phyloP scores from a whole-genome alignment of 2,329 filamentous ascomycete genomes.

The Sordariomycetes sp. region DNA sequence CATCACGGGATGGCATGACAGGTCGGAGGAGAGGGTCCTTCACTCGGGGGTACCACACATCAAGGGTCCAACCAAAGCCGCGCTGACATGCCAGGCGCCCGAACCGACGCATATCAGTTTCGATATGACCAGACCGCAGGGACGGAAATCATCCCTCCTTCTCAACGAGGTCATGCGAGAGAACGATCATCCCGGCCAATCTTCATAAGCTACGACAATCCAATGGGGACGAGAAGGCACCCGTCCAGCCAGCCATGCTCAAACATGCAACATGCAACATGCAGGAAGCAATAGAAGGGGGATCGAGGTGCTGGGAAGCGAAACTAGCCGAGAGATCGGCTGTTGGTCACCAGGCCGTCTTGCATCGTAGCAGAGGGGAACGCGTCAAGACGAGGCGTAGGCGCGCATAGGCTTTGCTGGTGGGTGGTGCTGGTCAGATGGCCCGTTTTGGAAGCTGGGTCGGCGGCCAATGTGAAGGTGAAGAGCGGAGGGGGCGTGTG shows the following conservation, averaged over 20 bases:
- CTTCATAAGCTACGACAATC: neutral
- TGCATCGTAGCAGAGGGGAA: neutral
- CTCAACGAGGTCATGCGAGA: neutral
- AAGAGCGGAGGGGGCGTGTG: neutral
- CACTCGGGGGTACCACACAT: neutral
- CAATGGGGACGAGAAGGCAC: neutral
- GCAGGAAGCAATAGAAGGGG: neutral
- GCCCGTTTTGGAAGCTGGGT: neutral
- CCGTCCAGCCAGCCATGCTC: neutral
- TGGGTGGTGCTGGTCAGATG: neutral
- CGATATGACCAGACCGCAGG: neutral
- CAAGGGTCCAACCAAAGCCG: neutral
- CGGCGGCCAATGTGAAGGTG: neutral
- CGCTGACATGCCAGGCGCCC: neutral
- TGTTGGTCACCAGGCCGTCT: neutral
- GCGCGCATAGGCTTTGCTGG: neutral
- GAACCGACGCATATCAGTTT: neutral
- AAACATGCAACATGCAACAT: neutral
- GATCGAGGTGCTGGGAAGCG: neutral
- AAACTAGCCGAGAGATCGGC: neutral
- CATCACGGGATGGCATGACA: neutral
- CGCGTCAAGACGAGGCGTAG: neutral
- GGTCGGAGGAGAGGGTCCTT: neutral
- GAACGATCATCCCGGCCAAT: neutral
- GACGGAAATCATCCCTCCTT: neutral